phyloP scores from a whole-genome alignment of 805 yeast species.

The Allodekkera sacchari region DNA sequence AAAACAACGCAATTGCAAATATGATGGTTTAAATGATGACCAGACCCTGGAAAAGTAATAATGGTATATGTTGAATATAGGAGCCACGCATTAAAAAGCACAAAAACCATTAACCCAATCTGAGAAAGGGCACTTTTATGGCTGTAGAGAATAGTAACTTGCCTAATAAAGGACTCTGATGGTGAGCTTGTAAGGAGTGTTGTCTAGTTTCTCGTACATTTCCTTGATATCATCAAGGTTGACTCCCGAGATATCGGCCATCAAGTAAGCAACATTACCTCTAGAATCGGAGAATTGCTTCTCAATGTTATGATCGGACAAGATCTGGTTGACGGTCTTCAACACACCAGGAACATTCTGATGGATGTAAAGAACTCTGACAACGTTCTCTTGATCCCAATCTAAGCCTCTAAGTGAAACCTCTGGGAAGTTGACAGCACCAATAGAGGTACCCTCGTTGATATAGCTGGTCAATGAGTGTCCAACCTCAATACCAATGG shows the following conservation, averaged over 20 bases:
- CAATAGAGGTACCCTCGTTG: slow-evolving; percentile 90
- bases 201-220: slow-evolving; percentile 76
- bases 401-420: slow-evolving; percentile 83
- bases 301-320: slow-evolving; percentile 91
- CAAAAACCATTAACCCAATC: too few relatives aligned
- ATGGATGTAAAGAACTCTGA: slow-evolving; percentile 92
- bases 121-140: too few relatives aligned
- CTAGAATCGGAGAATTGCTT: slow-evolving; percentile 97
- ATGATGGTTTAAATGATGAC: too few relatives aligned
- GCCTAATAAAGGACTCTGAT: slow-evolving; percentile 78
- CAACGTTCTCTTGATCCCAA: slow-evolving; percentile 78
- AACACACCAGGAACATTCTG: slow-evolving; percentile 98
- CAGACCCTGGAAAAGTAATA: too few relatives aligned
- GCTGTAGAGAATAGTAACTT: background rate
- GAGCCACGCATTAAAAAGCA: too few relatives aligned
- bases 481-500: slow-evolving; percentile 94
- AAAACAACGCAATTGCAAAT: too few relatives aligned
- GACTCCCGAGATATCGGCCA: slow-evolving; percentile 94
- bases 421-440: slow-evolving; percentile 99
- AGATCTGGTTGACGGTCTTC: slow-evolving; percentile 92
- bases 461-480: slow-evolving; percentile 81
- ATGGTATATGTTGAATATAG: too few relatives aligned
- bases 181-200: slow-evolving; percentile 83
- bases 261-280: slow-evolving; percentile 92
- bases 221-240: slow-evolving; percentile 73